These are phyloP conservation scores for Penicillium sp. DNA, from an alignment of 2,329 filamentous ascomycete genomes.

Conservation along the genomic window DNA sequence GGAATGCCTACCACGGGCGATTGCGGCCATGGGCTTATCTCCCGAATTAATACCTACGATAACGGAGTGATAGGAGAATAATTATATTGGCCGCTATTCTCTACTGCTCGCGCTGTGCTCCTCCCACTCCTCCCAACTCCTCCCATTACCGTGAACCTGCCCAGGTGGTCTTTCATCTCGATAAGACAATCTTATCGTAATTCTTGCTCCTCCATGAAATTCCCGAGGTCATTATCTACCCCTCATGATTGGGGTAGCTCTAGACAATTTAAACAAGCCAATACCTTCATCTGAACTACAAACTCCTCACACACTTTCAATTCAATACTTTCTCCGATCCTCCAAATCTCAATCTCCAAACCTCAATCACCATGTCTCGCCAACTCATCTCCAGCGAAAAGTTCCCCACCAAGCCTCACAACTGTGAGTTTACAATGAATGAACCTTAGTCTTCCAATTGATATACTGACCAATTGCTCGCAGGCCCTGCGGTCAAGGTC, in stretches of 20 bases:
- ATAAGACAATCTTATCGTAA: not conserved
- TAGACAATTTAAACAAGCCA: conserved; percentile 9
- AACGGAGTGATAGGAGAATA: not conserved
- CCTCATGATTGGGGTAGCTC: not conserved
- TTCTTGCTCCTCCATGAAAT: conserved; percentile 8
- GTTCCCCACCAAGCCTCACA: conserved; percentile 51
- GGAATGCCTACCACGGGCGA: not conserved
- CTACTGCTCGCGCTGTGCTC: not conserved
- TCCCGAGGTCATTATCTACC: not conserved
- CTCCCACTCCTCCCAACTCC: conserved; percentile 21
- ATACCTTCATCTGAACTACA: not conserved
- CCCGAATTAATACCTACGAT: too few relatives aligned
- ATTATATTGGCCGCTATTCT: not conserved
- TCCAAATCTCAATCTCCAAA: not conserved
- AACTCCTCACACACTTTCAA: not conserved
- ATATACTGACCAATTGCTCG: not conserved
- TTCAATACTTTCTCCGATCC: not conserved
- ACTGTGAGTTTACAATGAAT: conserved; percentile 35
- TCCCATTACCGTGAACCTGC: conserved; percentile 4
- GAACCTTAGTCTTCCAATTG: not conserved
- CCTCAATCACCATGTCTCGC: conserved; percentile 42
- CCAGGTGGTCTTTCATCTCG: not conserved
- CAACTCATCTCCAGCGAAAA: conserved; percentile 51
- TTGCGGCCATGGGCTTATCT: not conserved
- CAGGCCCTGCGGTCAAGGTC: conserved; percentile 48